Conservation (phyloP, 805 yeast species). For the Candida boleticola region DNA sequence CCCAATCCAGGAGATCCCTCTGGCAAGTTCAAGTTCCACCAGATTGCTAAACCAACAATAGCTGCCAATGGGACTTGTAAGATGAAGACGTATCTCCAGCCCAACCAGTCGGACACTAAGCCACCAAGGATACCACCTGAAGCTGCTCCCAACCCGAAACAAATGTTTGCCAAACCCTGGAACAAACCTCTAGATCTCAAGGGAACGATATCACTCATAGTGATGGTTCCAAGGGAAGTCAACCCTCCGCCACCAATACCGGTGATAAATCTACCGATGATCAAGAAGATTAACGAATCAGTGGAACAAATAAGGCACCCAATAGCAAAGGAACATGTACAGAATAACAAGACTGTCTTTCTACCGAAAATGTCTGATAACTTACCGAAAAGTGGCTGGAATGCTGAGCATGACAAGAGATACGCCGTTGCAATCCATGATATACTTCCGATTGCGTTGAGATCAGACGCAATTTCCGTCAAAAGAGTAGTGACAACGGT, state of each 20-base stretch:
- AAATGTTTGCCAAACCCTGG: slow-evolving; percentile 79
- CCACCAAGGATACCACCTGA: slow-evolving; percentile 51
- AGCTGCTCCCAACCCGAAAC: slow-evolving; percentile 67
- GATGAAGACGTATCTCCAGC: slow-evolving; percentile 48
- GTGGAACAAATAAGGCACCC: slow-evolving; percentile 59
- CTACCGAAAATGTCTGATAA: slow-evolving; percentile 73
- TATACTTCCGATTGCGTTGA: slow-evolving; percentile 58
- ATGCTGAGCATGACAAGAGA: slow-evolving; percentile 64
- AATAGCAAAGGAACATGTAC: slow-evolving; percentile 53
- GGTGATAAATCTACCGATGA: slow-evolving; percentile 65
- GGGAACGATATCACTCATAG: slow-evolving; percentile 74
- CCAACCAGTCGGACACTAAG: slow-evolving; percentile 50
- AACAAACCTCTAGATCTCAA: slow-evolving; percentile 74
- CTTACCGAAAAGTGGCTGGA: slow-evolving; percentile 73
- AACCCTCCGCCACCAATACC: slow-evolving; percentile 95
- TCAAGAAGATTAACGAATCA: slow-evolving; percentile 44
- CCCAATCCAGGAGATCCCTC: slow-evolving; percentile 59
- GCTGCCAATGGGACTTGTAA: slow-evolving; percentile 44
- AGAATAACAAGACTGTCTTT: slow-evolving; percentile 48
- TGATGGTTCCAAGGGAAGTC: slow-evolving; percentile 69
- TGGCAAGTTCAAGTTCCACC: slow-evolving; percentile 45
- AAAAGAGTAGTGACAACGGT: slow-evolving; percentile 67
- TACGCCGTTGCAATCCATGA: slow-evolving; percentile 78
- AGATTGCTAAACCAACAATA: slow-evolving; percentile 37
- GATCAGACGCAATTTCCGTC: slow-evolving; percentile 66